Evolutionary conservation across 768 basidiomycete genomes (phyloP).

Genomic region (Termitomyces sp.): DNA sequence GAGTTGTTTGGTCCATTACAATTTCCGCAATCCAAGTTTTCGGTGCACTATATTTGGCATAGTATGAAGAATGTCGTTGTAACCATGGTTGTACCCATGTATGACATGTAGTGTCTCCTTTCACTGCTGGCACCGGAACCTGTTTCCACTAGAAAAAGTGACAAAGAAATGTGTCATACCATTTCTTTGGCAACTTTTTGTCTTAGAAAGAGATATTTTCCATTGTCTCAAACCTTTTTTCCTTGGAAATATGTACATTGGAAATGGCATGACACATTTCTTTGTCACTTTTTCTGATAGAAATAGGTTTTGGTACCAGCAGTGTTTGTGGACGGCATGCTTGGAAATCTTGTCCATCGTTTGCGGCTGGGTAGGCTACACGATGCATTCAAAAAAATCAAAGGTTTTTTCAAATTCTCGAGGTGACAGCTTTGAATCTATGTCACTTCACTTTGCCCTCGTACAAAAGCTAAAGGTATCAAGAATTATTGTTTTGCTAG

Average conservation of each 20-base stretch:
- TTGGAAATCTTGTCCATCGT: background rate
- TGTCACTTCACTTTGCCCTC: slow-evolving; percentile 21
- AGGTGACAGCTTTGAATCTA: slow-evolving; percentile 40
- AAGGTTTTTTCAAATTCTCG: slow-evolving; percentile 44
- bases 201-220: no score
- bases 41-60: background rate
- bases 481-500: background rate
- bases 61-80: background rate
- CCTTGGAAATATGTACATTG: no score
- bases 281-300: no score
- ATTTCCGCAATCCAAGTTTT: background rate
- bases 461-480: background rate
- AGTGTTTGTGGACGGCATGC: background rate
- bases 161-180: no score
- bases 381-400: slow-evolving; percentile 22
- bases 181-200: no score
- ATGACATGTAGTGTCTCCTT: background rate
- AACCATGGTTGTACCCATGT: background rate
- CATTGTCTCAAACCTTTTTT: no score
- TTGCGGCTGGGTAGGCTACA: slow-evolving; percentile 22
- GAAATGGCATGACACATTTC: no score
- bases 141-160: no score
- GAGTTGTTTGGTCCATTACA: background rate
- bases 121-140: no score
- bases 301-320: no score